Base-by-base conservation (phyloP, 1,139 yeast species). In the Ogataea hybrid region DNA sequence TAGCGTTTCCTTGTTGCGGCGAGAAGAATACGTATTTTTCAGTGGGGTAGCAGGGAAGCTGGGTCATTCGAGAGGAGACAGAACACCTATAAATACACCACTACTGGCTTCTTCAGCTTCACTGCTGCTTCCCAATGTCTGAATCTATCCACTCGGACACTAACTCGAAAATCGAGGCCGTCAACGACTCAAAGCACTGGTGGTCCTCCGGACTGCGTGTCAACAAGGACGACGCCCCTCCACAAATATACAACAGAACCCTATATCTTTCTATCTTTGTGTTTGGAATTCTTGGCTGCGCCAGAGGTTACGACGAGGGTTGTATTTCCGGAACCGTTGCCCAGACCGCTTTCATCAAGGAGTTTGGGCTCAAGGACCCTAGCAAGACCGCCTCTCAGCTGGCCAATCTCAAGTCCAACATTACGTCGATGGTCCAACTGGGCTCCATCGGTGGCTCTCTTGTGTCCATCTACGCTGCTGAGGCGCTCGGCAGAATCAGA, bases 231-330 rank as follows among this genome's bases (percentile, higher is more conserved):
- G 65, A 67, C 42, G 65, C 79, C 2, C 81, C 81, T 8, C 68
- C 67, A 18, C 73, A 75, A 50, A 71, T 76, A 17, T 76, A 69
- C 54, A 76, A 76, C 60, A 49, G 62, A 52, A 70, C 71, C 10
- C 63, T 77, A 35, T 73, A 67, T 51, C 48, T 72, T 25, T 69
- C 78, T 3, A 71, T 78, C 10, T 63, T 74, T 36, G 71, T 77
- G 3, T 79, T 77, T 60, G 84, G 84, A 34, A 57, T 78, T 20
- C 61, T 77, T 41, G 85, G 85, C 10, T 69, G 77, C 20, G 80
- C 81, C 9, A 64, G 84, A 58, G 85, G 85, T 12, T 71, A 68
- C 41, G 85, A 79, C 58, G 84, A 79, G 60, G 85, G 84, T 37
- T 63, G 64, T 47, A 64, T 64, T 34, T 59, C 77, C n/a, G 80